phyloP scores from a whole-genome alignment of 2,329 filamentous ascomycete genomes.

The Seiridium cupressi region DNA sequence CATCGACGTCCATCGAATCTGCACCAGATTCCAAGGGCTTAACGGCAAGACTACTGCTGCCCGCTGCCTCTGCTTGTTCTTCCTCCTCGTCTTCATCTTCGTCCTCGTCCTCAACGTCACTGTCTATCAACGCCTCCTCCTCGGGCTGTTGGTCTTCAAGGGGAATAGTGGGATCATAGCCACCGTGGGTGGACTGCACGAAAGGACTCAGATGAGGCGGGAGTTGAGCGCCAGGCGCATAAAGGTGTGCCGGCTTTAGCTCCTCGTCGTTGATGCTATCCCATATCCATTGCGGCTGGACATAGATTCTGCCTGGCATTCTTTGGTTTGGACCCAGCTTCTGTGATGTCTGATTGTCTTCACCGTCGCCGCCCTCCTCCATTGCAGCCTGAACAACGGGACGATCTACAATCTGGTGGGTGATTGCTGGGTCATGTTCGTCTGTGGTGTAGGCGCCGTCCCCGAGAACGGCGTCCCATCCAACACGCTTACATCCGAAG shows the following conservation, averaged over 20 bases:
- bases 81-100: constrained; percentile 44
- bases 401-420: constrained; percentile 93
- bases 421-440: constrained; percentile 84
- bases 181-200: constrained; percentile 81
- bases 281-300: constrained; percentile 99
- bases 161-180: constrained; percentile 86
- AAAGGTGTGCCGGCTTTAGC: constrained; percentile 80
- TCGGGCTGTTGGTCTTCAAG: constrained; percentile 87
- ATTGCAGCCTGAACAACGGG: constrained; percentile 66
- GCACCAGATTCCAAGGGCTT: constrained; percentile 41
- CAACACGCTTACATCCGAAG: constrained; percentile 93
- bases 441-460: constrained; percentile 90
- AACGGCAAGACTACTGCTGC: constrained; percentile 22
- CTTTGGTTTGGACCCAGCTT: constrained; percentile 63
- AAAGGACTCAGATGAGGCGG: constrained; percentile 96
- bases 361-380: constrained; percentile 46
- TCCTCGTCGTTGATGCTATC: constrained; percentile 92
- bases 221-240: constrained; percentile 83
- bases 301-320: constrained; percentile 86
- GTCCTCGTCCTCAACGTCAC: constrained; percentile 51
- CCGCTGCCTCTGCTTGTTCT: constrained; percentile 22
- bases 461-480: constrained; percentile 89
- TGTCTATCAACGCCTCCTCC: constrained; percentile 74
- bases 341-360: constrained; percentile 62
- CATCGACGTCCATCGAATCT: constrained; percentile 48